Evolutionary conservation across 2,329 filamentous ascomycete species (phyloP).

Genomic region (Cladosporium sp.): DNA sequence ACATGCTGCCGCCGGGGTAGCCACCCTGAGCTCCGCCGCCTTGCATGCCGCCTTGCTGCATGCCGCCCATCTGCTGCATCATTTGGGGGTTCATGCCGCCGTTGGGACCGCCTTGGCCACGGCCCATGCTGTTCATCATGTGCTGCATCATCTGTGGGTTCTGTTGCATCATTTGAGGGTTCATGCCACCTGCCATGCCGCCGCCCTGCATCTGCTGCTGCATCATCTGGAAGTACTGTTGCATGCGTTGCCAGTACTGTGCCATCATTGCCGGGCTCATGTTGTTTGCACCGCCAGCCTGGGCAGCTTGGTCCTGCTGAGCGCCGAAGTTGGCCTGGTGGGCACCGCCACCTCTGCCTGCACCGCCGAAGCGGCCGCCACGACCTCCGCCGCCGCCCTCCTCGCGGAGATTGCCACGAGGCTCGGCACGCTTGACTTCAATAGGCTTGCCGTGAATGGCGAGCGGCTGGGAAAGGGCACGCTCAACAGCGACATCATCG

Average conservation of each 20-base stretch:
- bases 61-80: conserved; percentile 61
- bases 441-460: conserved; percentile 96
- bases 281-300: conserved; percentile 47
- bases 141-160: conserved; percentile 41
- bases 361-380: conserved; percentile 45
- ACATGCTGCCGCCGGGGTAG: conserved; percentile 40
- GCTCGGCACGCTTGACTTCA: conserved; percentile 97
- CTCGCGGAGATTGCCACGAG: conserved; percentile 88
- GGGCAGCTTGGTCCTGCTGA: conserved; percentile 27
- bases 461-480: conserved; percentile 78
- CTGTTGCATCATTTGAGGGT: conserved; percentile 47
- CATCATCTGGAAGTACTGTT: conserved; percentile 76
- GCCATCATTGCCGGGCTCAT: conserved; percentile 98
- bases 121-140: conserved; percentile 42
- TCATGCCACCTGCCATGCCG: conserved; percentile 51
- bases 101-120: conserved; percentile 15
- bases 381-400: conserved; percentile 57
- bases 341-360: conserved; percentile 36
- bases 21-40: conserved; percentile 43
- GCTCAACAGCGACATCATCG: conserved; percentile 90
- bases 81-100: conserved; percentile 44
- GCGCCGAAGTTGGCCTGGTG: conserved; percentile 35
- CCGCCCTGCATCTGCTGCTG: conserved; percentile 41
- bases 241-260: conserved; percentile 97
- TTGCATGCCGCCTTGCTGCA: conserved; percentile 47